These are phyloP conservation scores for Lodderomyces theae DNA, from an alignment of 1,139 yeast species.

Conservation along the genomic window DNA sequence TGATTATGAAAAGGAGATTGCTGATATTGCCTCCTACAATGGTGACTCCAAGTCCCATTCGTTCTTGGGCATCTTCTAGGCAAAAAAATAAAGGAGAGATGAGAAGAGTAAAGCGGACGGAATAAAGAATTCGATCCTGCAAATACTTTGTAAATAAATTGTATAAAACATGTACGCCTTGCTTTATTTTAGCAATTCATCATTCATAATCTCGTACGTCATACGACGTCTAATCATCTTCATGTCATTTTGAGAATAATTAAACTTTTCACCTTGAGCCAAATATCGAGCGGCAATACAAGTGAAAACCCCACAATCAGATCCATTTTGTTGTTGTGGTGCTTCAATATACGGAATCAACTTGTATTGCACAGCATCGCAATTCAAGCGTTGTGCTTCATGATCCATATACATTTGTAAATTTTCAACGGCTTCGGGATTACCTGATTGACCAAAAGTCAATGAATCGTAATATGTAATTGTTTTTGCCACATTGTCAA, in stretches of 20 bases:
- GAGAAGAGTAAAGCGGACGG: too few relatives aligned
- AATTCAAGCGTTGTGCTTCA: slow-evolving; percentile 49
- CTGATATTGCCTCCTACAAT: slow-evolving; percentile 9
- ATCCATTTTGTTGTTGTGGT: slow-evolving; percentile 89
- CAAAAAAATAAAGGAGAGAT: neutral
- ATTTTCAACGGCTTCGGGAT: slow-evolving; percentile 51
- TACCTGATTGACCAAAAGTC: slow-evolving; percentile 43
- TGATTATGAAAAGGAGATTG: slow-evolving; percentile 30
- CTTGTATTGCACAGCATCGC: slow-evolving; percentile 33
- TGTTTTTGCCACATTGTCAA: slow-evolving; percentile 57
- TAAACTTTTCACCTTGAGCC: slow-evolving; percentile 45
- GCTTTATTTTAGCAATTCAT: slow-evolving; percentile 15
- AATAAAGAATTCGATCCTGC: too few relatives aligned
- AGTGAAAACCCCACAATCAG: slow-evolving; percentile 93
- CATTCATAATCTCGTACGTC: slow-evolving; percentile 49
- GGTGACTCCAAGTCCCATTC: slow-evolving; percentile 7
- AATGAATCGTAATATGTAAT: slow-evolving; percentile 81
- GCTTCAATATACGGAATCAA: slow-evolving; percentile 42
- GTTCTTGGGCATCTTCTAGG: slow-evolving; percentile 11
- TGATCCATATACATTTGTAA: slow-evolving; percentile 60
- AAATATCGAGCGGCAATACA: slow-evolving; percentile 73
- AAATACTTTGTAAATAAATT: too few relatives aligned
- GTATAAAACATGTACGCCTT: neutral
- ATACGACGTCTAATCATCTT: slow-evolving; percentile 63
- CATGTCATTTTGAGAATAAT: slow-evolving; percentile 72